Conservation (phyloP, 2,329 filamentous ascomycete genomes). For the Penicillium sp. region DNA sequence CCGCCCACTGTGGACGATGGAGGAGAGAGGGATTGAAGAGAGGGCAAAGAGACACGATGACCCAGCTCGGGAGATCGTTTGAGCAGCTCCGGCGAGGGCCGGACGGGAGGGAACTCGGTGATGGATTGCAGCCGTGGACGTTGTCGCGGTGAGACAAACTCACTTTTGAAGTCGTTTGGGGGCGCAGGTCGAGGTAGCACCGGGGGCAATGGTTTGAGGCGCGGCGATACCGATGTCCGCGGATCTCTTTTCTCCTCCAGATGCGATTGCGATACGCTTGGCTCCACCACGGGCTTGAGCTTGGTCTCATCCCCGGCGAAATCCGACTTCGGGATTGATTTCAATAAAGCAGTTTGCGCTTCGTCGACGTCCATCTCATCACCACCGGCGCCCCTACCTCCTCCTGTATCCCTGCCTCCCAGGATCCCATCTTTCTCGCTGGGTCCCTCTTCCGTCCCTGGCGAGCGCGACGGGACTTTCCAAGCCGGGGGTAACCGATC, state of each 20-base stretch:
- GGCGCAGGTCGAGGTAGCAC: conserved; percentile 8
- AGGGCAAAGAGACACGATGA: conserved; percentile 40
- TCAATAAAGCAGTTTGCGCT: not conserved
- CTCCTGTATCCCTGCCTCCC: not conserved
- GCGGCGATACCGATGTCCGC: not conserved
- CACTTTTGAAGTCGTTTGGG: conserved; percentile 2
- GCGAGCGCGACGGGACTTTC: conserved; percentile 24
- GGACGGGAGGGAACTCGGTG: conserved; percentile 11
- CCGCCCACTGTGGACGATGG: conserved; percentile 32
- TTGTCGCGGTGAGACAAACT: conserved; percentile 10
- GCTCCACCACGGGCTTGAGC: conserved; percentile 1
- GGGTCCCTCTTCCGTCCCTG: not conserved
- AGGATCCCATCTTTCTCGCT: not conserved
- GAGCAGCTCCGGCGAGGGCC: conserved; percentile 22
- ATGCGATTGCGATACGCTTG: not conserved
- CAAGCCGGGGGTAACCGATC: conserved; percentile 43
- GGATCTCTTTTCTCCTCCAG: not conserved
- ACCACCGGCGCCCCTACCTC: not conserved
- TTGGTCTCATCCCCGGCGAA: not conserved
- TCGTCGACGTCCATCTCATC: not conserved
- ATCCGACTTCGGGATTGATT: not conserved
- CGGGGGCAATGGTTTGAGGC: not conserved
- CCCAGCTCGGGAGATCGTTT: conserved; percentile 38
- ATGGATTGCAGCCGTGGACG: conserved; percentile 10
- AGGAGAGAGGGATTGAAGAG: conserved; percentile 44